Evolutionary conservation across 257 asterid genomes (phyloP).

Genomic region (Solanum clarkiae): DNA sequence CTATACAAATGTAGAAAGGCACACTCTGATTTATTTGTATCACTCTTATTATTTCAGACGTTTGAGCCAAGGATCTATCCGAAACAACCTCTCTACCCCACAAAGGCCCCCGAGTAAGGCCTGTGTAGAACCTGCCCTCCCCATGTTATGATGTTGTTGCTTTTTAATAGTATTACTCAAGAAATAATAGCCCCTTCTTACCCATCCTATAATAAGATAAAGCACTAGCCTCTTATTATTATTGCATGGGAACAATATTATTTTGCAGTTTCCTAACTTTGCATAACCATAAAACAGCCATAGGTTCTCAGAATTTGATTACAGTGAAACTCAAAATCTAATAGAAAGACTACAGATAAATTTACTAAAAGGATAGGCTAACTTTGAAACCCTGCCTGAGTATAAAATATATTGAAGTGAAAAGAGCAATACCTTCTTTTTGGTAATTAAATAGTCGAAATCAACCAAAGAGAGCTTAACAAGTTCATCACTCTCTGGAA

Average conservation of each 20-base stretch:
- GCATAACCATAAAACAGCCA: not conserved
- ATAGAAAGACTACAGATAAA: not conserved
- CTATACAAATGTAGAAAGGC: not conserved
- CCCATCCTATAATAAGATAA: not conserved
- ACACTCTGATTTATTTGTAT: not conserved
- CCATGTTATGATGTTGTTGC: not conserved
- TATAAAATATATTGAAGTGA: not conserved
- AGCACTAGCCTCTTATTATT: not conserved
- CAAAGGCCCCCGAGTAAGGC: not conserved
- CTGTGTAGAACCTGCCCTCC: not conserved
- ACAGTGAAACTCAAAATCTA: not conserved
- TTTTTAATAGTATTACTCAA: not conserved
- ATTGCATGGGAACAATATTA: not conserved
- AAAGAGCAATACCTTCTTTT: slow-evolving; percentile 64
- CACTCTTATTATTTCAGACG: not conserved
- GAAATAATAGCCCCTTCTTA: not conserved
- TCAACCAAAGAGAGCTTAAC: slow-evolving; percentile 55
- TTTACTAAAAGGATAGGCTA: not conserved
- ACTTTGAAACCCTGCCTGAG: not conserved
- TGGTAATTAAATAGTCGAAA: slow-evolving; percentile 77
- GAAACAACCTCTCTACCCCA: not conserved
- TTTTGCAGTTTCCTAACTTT: not conserved
- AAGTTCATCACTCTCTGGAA: slow-evolving; percentile 62
- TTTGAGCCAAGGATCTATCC: not conserved
- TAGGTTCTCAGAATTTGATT: not conserved